Conservation (phyloP, 331 rosid genomes). For the Acacia pycnantha region DNA sequence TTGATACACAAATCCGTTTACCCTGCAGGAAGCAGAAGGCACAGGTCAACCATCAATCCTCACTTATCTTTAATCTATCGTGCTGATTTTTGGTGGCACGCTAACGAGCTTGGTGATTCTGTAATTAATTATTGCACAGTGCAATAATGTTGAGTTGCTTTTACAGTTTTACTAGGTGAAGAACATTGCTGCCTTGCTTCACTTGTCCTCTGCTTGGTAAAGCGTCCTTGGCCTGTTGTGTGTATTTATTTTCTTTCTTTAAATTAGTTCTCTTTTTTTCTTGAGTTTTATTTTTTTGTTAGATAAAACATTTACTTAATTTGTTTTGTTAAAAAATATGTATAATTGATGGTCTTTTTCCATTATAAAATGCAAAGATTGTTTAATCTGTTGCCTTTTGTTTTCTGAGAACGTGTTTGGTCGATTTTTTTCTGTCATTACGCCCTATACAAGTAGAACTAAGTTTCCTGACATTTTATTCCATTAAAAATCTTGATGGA, state of each 20-base stretch:
- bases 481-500: not conserved
- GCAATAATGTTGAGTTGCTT: too few species aligned
- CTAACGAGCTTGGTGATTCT: conserved; percentile 12
- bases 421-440: not conserved
- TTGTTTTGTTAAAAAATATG: not conserved
- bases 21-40: conserved; percentile 32
- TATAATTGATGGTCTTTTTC: not conserved
- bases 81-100: conserved; percentile 35
- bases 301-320: not conserved
- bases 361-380: not conserved
- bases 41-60: conserved; percentile 29
- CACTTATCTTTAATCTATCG: conserved; percentile 26
- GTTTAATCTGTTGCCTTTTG: not conserved
- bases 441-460: not conserved
- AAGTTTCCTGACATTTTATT: too few species aligned
- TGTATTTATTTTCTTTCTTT: not conserved
- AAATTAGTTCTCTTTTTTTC: not conserved
- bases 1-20: conserved; percentile 23
- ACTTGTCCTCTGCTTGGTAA: conserved; percentile 25
- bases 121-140: not conserved
- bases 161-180: conserved; percentile 32
- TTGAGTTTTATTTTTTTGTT: not conserved
- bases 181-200: conserved; percentile 21
- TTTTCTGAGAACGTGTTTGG: not conserved
- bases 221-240: not conserved